phyloP scores from a whole-genome alignment of 2,329 filamentous ascomycete genomes.

The Exophiala lecanii-corni region DNA sequence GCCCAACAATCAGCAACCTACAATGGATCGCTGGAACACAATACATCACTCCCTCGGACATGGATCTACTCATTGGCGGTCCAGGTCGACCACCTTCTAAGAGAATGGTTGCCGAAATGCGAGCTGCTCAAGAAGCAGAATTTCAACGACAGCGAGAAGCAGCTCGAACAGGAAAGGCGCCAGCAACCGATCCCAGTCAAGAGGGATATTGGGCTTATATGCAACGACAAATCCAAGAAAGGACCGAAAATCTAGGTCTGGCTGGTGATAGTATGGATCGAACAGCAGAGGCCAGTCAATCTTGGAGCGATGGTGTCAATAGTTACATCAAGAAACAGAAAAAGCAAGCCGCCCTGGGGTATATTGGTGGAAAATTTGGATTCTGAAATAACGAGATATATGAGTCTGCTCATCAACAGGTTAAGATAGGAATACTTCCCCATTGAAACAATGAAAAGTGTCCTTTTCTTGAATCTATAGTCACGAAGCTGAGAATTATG shows the following conservation, averaged over 20 bases:
- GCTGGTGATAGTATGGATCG: constrained; percentile 82
- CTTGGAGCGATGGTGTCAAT: constrained; percentile 81
- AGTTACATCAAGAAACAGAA: constrained; percentile 88
- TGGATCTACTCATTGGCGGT: constrained; percentile 86
- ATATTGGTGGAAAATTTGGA: constrained; percentile 40
- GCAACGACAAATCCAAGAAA: constrained; percentile 78
- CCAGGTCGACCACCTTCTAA: constrained; percentile 83
- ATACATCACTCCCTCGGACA: constrained; percentile 77
- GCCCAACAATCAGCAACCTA: constrained; percentile 89
- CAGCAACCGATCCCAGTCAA: constrained; percentile 35
- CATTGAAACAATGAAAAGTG: no score
- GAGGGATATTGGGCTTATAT: constrained; percentile 73
- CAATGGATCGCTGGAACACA: constrained; percentile 97
- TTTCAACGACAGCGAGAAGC: constrained; percentile 34
- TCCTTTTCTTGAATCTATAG: no score
- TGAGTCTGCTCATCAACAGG: no score
- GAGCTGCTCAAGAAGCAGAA: constrained; percentile 62
- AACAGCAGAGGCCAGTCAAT: constrained; percentile 72
- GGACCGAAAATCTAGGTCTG: constrained; percentile 79
- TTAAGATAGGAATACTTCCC: no score
- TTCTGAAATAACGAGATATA: constrained; percentile 31
- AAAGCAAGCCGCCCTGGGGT: constrained; percentile 71
- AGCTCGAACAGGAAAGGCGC: constrained; percentile 34
- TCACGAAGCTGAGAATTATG: no score
- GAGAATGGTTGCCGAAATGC: constrained; percentile 76